Percentiles rank a stretch among this genome's conserved stretches.
phyloP scores from a whole-genome alignment of 495 filamentous ascomycete genomes.

The Daldinia caldariorum region DNA sequence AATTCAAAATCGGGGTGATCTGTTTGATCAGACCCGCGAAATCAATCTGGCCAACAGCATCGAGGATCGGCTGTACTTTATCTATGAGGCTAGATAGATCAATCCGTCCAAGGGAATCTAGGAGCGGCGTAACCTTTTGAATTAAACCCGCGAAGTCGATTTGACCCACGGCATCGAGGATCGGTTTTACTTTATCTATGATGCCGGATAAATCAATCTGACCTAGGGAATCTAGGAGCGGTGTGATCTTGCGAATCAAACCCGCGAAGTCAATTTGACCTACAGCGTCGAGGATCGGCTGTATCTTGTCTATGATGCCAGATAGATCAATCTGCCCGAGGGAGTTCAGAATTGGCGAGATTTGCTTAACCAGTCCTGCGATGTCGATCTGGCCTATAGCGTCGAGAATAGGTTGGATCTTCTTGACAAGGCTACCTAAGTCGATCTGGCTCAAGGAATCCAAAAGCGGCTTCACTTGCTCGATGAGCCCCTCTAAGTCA shows the following conservation, averaged over 20 bases:
- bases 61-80: constrained; percentile 51
- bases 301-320: constrained; percentile 46
- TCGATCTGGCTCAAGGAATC: constrained; percentile 52
- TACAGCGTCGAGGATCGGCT: constrained; percentile 48
- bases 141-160: constrained; percentile 50
- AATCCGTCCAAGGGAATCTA: constrained; percentile 47
- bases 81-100: constrained; percentile 48
- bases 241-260: constrained; percentile 52
- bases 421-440: constrained; percentile 57
- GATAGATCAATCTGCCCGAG: constrained; percentile 50
- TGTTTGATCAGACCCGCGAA: constrained; percentile 41
- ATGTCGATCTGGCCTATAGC: constrained; percentile 58
- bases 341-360: constrained; percentile 46
- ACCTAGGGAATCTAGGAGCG: constrained; percentile 51
- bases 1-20: constrained; percentile 46
- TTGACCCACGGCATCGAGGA: constrained; percentile 58
- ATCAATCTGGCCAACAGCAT: constrained; percentile 58
- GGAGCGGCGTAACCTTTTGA: constrained; percentile 43
- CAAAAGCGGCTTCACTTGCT: constrained; percentile 50
- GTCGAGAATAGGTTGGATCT: constrained; percentile 55
- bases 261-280: constrained; percentile 46
- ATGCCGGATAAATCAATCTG: constrained; percentile 57
- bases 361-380: constrained; percentile 36
- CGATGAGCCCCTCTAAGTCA: constrained; percentile 50
- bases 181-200: constrained; percentile 51